Conservation (phyloP, 768 basidiomycete species). For the Termitomyces sp. region DNA sequence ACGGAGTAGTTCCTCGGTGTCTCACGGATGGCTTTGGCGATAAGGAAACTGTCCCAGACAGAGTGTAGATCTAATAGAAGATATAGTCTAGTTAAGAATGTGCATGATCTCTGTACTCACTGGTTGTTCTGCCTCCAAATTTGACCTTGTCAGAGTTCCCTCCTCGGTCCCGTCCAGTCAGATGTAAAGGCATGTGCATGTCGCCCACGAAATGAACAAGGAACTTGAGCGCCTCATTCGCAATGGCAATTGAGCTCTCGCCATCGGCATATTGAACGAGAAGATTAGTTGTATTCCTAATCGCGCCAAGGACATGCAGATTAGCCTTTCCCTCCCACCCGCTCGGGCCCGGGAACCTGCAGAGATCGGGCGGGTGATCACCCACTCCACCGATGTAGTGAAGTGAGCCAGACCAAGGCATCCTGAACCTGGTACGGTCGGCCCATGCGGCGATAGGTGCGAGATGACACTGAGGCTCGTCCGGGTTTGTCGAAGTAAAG, state of each 20-base stretch:
- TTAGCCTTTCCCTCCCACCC: slow-evolving; percentile 60
- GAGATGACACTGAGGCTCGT: slow-evolving; percentile 61
- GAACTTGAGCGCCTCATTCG: slow-evolving; percentile 85
- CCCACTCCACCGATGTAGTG: slow-evolving; percentile 72
- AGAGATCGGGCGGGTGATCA: slow-evolving; percentile 74
- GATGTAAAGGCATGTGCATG: slow-evolving; percentile 89
- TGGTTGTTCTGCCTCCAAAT: slow-evolving; percentile 68
- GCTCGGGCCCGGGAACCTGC: slow-evolving; percentile 66
- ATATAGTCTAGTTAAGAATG: not conserved
- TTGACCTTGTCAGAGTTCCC: slow-evolving; percentile 76
- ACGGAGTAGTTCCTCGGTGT: slow-evolving; percentile 69
- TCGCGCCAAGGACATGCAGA: slow-evolving; percentile 70
- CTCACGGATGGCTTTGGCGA: slow-evolving; percentile 75
- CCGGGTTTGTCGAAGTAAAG: slow-evolving; percentile 26
- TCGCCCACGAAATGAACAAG: slow-evolving; percentile 92
- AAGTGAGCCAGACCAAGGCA: slow-evolving; percentile 67
- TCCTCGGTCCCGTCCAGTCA: slow-evolving; percentile 82
- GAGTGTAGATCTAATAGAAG: slow-evolving; percentile 63
- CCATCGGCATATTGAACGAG: slow-evolving; percentile 42
- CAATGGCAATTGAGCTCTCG: slow-evolving; percentile 22
- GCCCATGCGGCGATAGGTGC: slow-evolving; percentile 88
- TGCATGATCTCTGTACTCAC: slow-evolving; percentile 38
- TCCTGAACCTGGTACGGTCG: slow-evolving; percentile 56
- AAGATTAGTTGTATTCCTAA: slow-evolving; percentile 69
- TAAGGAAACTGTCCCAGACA: slow-evolving; percentile 79